Evolutionary conservation across 2,329 filamentous ascomycete genomes (phyloP).

Genomic region (Aspergillus phoenicis): DNA sequence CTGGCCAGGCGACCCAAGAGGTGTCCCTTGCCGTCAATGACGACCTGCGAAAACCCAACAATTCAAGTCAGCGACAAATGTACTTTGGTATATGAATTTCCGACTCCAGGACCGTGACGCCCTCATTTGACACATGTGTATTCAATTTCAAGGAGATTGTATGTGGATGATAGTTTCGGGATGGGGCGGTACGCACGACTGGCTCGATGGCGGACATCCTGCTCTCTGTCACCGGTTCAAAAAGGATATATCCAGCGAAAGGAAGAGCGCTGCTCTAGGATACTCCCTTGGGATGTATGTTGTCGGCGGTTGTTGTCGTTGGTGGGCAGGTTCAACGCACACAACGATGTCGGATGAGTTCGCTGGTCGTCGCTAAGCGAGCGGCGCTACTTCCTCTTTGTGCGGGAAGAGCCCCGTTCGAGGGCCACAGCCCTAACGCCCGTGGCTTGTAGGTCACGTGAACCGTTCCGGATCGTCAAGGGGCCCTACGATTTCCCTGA

Average conservation of each 20-base stretch:
- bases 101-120: background rate
- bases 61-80: slow-evolving; percentile 45
- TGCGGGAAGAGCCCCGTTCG: slow-evolving; percentile 33
- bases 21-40: slow-evolving; percentile 99
- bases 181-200: slow-evolving; percentile 57
- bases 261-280: slow-evolving; percentile 45
- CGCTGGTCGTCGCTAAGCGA: slow-evolving; percentile 45
- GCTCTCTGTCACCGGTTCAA: slow-evolving; percentile 46
- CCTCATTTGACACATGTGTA: background rate
- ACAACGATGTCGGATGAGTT: slow-evolving; percentile 47
- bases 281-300: slow-evolving; percentile 46
- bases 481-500: background rate
- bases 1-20: slow-evolving; percentile 98
- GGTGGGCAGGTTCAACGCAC: slow-evolving; percentile 46
- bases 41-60: slow-evolving; percentile 66
- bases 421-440: slow-evolving; percentile 46
- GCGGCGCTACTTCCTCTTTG: slow-evolving; percentile 34
- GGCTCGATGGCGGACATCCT: slow-evolving; percentile 69
- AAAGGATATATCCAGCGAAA: slow-evolving; percentile 46
- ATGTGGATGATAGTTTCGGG: slow-evolving; percentile 5
- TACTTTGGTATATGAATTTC: background rate
- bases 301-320: slow-evolving; percentile 53
- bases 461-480: background rate
- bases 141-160: background rate
- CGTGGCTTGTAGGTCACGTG: slow-evolving; percentile 29